These are phyloP conservation scores for Escovopsis sp. DNA, from an alignment of 2,329 filamentous ascomycete species.

Conservation along the genomic window DNA sequence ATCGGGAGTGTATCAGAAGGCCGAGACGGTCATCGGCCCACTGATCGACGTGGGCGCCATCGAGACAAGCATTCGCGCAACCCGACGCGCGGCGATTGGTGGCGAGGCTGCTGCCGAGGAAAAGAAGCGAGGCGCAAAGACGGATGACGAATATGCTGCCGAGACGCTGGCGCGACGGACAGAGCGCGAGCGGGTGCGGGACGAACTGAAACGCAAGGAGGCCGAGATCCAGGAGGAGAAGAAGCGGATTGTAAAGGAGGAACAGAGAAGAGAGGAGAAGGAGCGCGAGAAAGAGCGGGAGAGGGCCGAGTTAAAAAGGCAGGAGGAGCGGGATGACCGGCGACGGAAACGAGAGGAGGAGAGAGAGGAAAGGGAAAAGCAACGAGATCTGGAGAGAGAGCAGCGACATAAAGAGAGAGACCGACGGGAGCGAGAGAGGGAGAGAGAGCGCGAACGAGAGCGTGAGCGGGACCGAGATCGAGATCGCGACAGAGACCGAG, in stretches of 20 bases:
- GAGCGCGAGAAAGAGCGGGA: slow-evolving; percentile 34
- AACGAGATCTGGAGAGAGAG: slow-evolving; percentile 25
- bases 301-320: slow-evolving; percentile 32
- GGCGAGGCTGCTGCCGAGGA: slow-evolving; percentile 53
- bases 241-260: slow-evolving; percentile 39
- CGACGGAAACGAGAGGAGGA: slow-evolving; percentile 36
- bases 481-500: slow-evolving; percentile 18
- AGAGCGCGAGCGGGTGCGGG: slow-evolving; percentile 45
- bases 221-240: slow-evolving; percentile 47
- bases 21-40: slow-evolving; percentile 49
- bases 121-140: slow-evolving; percentile 48
- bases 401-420: slow-evolving; percentile 24
- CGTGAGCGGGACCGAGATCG: slow-evolving; percentile 21
- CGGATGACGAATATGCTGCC: slow-evolving; percentile 56
- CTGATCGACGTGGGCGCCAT: slow-evolving; percentile 55
- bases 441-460: slow-evolving; percentile 20
- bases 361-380: slow-evolving; percentile 37
- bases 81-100: slow-evolving; percentile 53
- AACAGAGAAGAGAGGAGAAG: slow-evolving; percentile 34
- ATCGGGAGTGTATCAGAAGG: slow-evolving; percentile 58
- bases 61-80: slow-evolving; percentile 52
- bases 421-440: slow-evolving; percentile 19
- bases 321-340: slow-evolving; percentile 34
- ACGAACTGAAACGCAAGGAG: slow-evolving; percentile 43
- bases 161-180: slow-evolving; percentile 46